Conservation (phyloP, 495 filamentous ascomycete genomes). For the Penicillium verhagenii region DNA sequence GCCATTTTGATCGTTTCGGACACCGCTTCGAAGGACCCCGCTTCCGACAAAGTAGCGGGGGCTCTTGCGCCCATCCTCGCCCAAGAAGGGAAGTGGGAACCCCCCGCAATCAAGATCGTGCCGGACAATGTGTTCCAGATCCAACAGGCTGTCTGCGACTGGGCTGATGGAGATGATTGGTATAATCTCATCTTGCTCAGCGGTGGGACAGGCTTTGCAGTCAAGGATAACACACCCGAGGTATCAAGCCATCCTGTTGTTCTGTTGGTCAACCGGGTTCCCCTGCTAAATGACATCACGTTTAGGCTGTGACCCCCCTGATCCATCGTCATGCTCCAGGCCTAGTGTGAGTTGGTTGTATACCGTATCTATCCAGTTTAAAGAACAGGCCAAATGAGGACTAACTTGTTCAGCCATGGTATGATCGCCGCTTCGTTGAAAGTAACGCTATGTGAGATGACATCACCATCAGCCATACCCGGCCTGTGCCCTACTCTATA, state of each 20-base stretch:
- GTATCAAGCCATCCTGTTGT: conserved; percentile 43
- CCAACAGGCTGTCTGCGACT: conserved; percentile 64
- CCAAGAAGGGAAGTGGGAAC: conserved; percentile 67
- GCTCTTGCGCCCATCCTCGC: conserved; percentile 67
- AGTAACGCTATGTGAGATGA: conserved; percentile 81
- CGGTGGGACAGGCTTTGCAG: conserved; percentile 91
- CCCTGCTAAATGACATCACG: conserved; percentile 21
- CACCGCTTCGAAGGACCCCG: conserved; percentile 81
- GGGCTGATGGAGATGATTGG: conserved; percentile 60
- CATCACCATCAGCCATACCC: conserved; percentile 16
- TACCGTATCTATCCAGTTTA: neutral
- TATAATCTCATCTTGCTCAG: conserved; percentile 82
- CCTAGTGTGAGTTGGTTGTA: conserved; percentile 67
- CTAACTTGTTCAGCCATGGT: conserved; percentile 61
- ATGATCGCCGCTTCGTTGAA: conserved; percentile 86
- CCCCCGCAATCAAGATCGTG: conserved; percentile 71
- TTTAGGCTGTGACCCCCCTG: conserved; percentile 73
- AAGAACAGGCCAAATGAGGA: conserved; percentile 23
- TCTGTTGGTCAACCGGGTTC: conserved; percentile 4
- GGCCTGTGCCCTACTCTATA: conserved; percentile 5
- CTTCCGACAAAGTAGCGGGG: conserved; percentile 68
- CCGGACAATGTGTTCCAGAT: conserved; percentile 74
- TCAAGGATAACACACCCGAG: conserved; percentile 88
- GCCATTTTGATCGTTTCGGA: conserved; percentile 89
- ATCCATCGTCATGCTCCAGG: conserved; percentile 87